Evolutionary conservation across 352 stramenopile genomes (phyloP).

Genomic region (Globisporangium barbulae): DNA sequence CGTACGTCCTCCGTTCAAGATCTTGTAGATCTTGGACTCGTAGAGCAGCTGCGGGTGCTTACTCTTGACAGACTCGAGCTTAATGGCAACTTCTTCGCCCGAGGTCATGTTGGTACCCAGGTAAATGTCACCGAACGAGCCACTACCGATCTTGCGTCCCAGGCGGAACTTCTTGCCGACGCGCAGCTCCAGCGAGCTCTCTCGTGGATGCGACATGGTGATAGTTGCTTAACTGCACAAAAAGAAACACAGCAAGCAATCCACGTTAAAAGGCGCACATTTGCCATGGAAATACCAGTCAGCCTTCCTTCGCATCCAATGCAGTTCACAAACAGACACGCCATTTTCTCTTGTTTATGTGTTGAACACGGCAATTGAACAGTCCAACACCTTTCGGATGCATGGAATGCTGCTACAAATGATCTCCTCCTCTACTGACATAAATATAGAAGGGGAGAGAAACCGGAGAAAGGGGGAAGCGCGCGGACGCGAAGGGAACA

Average conservation of each 20-base stretch:
- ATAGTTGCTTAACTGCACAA: conserved; percentile 1
- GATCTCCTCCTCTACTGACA: too few species aligned
- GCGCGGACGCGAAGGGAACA: too few species aligned
- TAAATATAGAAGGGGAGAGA: too few species aligned
- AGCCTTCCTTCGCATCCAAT: too few species aligned
- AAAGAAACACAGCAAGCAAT: conserved; percentile 4
- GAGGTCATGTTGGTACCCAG: conserved; percentile 99
- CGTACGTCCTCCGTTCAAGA: conserved; percentile 98
- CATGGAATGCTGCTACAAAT: too few species aligned
- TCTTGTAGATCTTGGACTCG: conserved; percentile 99
- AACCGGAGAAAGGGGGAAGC: too few species aligned
- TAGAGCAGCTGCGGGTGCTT: conserved; percentile 99
- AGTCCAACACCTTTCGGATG: too few species aligned
- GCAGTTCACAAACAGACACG: too few species aligned
- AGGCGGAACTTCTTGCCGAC: conserved; percentile 99
- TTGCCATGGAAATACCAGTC: background rate
- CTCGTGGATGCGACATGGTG: conserved; percentile 57
- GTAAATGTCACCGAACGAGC: conserved; percentile 99
- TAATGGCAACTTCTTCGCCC: conserved; percentile 98
- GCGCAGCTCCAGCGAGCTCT: conserved; percentile 93
- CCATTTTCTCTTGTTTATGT: too few species aligned
- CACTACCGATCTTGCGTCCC: conserved; percentile 98
- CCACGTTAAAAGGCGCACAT: background rate
- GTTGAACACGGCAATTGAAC: too few species aligned
- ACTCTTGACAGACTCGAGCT: conserved; percentile 97